phyloP scores from a whole-genome alignment of 2,329 filamentous ascomycete species.

The Cylindrodendrum hubeiense region DNA sequence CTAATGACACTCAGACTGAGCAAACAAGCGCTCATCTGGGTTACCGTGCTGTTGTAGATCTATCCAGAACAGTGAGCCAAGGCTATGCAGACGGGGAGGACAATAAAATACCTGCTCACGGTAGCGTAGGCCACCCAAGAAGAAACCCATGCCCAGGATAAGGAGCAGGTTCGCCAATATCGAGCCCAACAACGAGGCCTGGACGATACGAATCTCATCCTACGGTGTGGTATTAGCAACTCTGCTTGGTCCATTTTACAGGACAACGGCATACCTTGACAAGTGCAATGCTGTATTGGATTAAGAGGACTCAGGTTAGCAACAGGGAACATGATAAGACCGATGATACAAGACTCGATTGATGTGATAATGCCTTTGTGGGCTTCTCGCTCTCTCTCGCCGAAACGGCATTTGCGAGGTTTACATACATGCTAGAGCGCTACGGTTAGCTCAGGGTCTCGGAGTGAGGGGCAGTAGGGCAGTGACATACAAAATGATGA shows the following conservation, averaged over 20 bases:
- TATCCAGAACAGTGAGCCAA: constrained; percentile 45
- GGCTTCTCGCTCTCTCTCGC: constrained; percentile 29
- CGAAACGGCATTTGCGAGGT: constrained; percentile 13
- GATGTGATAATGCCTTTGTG: constrained; percentile 26
- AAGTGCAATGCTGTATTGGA: constrained; percentile 74
- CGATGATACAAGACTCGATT: constrained; percentile 32
- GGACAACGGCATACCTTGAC: constrained; percentile 64
- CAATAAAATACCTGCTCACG: constrained; percentile 77
- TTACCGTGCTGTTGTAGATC: constrained; percentile 95
- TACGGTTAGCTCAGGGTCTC: constrained; percentile 25
- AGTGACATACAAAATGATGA: constrained; percentile 76
- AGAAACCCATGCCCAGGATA: constrained; percentile 92
- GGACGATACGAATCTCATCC: constrained; percentile 90
- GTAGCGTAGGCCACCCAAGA: constrained; percentile 86
- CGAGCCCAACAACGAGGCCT: constrained; percentile 89
- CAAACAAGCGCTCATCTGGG: constrained; percentile 95
- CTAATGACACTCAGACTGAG: constrained; percentile 92
- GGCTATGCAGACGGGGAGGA: too few relatives aligned
- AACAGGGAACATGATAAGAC: constrained; percentile 5
- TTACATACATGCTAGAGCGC: constrained; percentile 64
- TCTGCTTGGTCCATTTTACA: too few relatives aligned
- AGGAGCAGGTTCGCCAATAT: constrained; percentile 90
- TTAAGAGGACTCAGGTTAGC: constrained; percentile 32
- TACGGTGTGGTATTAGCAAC: constrained; percentile 41
- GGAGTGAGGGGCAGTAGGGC: neutral